Base-by-base conservation (phyloP, 176 grass and related monocot species). In the Luzula sylvatica region DNA sequence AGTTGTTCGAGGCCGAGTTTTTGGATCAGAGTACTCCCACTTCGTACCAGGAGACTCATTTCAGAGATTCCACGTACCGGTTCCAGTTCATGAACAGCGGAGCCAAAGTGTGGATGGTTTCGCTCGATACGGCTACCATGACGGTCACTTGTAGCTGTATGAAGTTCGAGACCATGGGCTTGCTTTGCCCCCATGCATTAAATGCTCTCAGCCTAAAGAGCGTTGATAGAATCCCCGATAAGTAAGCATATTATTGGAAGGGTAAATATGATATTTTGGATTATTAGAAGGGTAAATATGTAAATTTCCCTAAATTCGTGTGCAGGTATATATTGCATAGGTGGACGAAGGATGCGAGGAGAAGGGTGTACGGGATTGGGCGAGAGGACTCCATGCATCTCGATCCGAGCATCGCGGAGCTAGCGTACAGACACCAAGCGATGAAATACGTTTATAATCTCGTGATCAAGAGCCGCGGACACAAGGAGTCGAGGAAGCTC, bases 121-220 rank as follows among this genome's bases (percentile, higher is more conserved):
- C 46, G 25, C 72, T 90, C 57, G 70, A 90, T 54, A 81, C 67
- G 5, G 76, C 65, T 53, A 74, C 42, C 42, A 60, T 81, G 80
- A 72, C 72, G 7, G 64, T 90, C 72, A 85, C 52, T 55, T 90
- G 86, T 71, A 78, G 49, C 71, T 90, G 86, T 64, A 90, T 80
- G 69, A 77, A 80, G 42, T 81, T 85, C 62, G 86, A 90, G 72
- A 90, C 69, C 0, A 81, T 65, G 72, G 80, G 76, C 35, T 56
- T 90, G 63, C 72, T 90, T 65, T 90, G 86, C 65, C 76, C 50
- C 24, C 86, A 90, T 77, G 75, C 86, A 70, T 55, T 90, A 61
- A 90, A 61, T 69, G 68, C 80, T 53, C 74, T 90, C 61, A 74
- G 56, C 52, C 65, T 90, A 21, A 90, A 85, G 64, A 85, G 73